Conservation (phyloP, 169 alveolate genomes). For the Cryptosporidium ubiquitum region DNA sequence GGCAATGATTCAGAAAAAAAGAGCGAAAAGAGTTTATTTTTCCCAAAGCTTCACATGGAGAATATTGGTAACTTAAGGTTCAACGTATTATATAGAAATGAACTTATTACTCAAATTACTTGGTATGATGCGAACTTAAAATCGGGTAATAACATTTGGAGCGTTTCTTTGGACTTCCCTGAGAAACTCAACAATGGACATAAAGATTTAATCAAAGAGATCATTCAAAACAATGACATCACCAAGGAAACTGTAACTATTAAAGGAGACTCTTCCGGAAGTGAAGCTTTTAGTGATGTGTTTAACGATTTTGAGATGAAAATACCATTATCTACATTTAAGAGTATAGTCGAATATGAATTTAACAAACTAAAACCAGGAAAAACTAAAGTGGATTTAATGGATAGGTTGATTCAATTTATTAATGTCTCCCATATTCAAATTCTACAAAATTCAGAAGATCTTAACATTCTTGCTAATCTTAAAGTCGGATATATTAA, state of each 20-base stretch:
- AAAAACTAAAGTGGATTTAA: neutral
- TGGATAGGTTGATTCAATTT: conserved; percentile 6
- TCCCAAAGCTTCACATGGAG: conserved; percentile 36
- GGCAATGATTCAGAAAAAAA: neutral
- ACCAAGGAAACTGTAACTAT: neutral
- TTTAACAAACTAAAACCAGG: neutral
- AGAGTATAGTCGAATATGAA: neutral
- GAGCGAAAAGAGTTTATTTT: neutral
- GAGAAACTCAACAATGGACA: conserved; percentile 1
- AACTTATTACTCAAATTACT: neutral
- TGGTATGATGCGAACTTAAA: conserved; percentile 53
- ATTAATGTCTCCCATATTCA: conserved; percentile 14
- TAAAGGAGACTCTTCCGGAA: conserved; percentile 30
- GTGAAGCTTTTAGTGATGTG: conserved; percentile 29
- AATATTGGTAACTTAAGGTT: conserved; percentile 60
- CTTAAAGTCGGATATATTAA: conserved; percentile 31
- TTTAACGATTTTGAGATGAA: conserved; percentile 21
- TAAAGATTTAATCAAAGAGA: neutral
- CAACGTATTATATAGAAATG: neutral
- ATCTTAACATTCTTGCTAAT: neutral
- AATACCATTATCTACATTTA: neutral
- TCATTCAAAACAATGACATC: neutral
- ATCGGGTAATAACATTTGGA: conserved; percentile 41
- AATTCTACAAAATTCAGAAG: conserved; percentile 14
- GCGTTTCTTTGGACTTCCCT: conserved; percentile 28